phyloP scores from a whole-genome alignment of 2,329 filamentous ascomycete genomes.

The Ophiostoma ulmi region DNA sequence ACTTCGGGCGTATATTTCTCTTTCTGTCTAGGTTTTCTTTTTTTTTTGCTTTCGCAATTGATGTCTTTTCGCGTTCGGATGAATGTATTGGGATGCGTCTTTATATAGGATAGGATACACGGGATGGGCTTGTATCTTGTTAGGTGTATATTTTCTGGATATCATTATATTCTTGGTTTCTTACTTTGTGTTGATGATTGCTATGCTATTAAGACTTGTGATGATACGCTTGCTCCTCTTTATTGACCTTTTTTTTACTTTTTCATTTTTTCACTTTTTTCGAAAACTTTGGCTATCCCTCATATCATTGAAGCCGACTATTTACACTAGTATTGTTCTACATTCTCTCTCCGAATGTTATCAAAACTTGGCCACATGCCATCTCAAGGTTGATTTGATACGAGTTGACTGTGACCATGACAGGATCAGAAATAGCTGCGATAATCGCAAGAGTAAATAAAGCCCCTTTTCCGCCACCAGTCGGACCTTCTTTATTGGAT shows the following conservation, averaged over 20 bases:
- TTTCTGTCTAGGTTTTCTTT: background rate
- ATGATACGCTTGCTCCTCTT: too few species aligned
- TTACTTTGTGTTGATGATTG: too few species aligned
- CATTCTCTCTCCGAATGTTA: background rate
- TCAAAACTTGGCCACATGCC: background rate
- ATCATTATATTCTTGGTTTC: background rate
- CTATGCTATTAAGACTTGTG: too few species aligned
- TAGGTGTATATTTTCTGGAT: background rate
- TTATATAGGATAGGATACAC: background rate
- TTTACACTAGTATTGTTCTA: background rate
- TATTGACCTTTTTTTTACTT: too few species aligned
- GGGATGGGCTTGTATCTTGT: background rate
- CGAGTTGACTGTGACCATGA: too few species aligned
- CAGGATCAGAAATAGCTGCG: background rate
- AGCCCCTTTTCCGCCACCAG: background rate
- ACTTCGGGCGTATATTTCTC: background rate
- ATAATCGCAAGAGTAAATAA: constrained; percentile 1
- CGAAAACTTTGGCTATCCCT: background rate
- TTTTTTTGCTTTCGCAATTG: background rate
- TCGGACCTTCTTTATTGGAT: background rate
- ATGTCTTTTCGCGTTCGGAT: background rate
- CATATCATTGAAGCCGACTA: background rate
- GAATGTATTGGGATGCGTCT: background rate
- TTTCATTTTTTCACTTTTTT: background rate
- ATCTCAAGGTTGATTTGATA: background rate